Conservation (phyloP, 306 rosid genomes). For the Datisca glomerata region DNA sequence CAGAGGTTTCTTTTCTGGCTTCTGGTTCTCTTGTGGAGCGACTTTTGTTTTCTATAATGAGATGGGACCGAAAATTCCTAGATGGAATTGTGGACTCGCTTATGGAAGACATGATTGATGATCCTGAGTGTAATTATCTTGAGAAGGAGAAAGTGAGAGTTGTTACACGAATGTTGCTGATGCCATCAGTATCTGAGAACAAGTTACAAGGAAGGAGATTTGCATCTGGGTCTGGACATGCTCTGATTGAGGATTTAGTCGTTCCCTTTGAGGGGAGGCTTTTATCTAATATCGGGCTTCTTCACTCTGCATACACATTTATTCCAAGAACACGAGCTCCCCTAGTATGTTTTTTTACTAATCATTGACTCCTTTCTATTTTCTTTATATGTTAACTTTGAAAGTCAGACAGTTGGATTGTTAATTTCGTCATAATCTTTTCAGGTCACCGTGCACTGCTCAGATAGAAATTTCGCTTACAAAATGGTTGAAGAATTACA, state of each 20-base stretch:
- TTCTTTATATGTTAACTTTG: neutral
- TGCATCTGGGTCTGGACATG: conserved; percentile 48
- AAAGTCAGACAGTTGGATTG: no score
- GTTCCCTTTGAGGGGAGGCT: conserved; percentile 63
- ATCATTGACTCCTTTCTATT: conserved; percentile 14
- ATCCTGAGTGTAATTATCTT: conserved; percentile 38
- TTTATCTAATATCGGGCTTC: conserved; percentile 60
- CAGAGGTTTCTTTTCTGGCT: conserved; percentile 74
- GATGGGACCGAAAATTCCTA: conserved; percentile 48
- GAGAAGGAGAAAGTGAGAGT: conserved; percentile 63
- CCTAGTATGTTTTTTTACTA: conserved; percentile 50
- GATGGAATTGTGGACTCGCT: conserved; percentile 47
- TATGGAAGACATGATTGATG: conserved; percentile 35
- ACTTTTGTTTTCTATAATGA: conserved; percentile 59
- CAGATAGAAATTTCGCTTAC: conserved; percentile 72
- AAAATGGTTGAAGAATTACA: conserved; percentile 74
- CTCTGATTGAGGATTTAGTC: conserved; percentile 79
- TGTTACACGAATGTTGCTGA: conserved; percentile 70
- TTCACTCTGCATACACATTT: conserved; percentile 76
- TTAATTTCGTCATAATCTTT: no score
- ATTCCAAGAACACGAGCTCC: conserved; percentile 90
- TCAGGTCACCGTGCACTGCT: conserved; percentile 70
- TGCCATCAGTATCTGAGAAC: conserved; percentile 54
- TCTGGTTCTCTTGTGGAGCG: conserved; percentile 65
- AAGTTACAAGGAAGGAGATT: conserved; percentile 34